Evolutionary conservation across 768 basidiomycete genomes (phyloP).

Genomic region (Trichaptum fuscoviolaceum): DNA sequence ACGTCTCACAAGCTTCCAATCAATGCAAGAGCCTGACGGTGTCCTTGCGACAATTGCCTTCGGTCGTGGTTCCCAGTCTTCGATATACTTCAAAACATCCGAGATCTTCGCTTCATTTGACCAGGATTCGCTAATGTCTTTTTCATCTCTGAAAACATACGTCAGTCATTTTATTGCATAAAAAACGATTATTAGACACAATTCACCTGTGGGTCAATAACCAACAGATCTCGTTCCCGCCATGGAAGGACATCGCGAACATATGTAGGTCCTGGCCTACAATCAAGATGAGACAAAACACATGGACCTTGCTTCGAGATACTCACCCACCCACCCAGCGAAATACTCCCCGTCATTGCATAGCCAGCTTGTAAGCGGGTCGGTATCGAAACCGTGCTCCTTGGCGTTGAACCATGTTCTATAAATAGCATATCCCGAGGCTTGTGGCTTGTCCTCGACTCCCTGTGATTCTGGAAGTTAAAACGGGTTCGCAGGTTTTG

Average conservation of each 20-base stretch:
- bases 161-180: not conserved
- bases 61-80: conserved; percentile 23
- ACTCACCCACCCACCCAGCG: conserved; percentile 18
- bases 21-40: conserved; percentile 15
- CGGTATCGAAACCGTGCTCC: conserved; percentile 16
- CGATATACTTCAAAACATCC: conserved; percentile 19
- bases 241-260: conserved; percentile 16
- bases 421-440: conserved; percentile 22
- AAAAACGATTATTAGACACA: no score
- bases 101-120: conserved; percentile 20
- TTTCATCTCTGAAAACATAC: conserved; percentile 12
- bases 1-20: conserved; percentile 24
- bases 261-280: conserved; percentile 18
- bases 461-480: conserved; percentile 11
- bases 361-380: conserved; percentile 17
- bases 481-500: not conserved
- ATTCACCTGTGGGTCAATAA: conserved; percentile 20
- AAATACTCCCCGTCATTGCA: conserved; percentile 12
- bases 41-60: conserved; percentile 20
- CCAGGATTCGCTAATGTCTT: conserved; percentile 18
- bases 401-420: conserved; percentile 21
- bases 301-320: not conserved
- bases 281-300: not conserved
- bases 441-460: conserved; percentile 19
- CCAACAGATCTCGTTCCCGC: conserved; percentile 17